Conservation (phyloP, 148 eudicot species). For the Gaultheria prostrata region DNA sequence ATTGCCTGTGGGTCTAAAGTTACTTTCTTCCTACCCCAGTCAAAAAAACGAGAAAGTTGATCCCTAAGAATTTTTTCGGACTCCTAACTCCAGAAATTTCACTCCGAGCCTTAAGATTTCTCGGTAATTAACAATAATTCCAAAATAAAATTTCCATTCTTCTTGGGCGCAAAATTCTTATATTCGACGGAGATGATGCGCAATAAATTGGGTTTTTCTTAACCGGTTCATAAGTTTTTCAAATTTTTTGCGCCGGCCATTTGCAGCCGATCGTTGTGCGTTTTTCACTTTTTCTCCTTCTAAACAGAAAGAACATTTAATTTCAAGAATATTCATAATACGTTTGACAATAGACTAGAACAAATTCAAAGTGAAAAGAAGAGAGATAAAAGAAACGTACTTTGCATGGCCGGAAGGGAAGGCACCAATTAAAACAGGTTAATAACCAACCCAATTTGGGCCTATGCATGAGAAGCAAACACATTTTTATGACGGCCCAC, state of each 20-base stretch:
- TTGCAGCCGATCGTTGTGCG: neutral
- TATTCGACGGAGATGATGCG: neutral
- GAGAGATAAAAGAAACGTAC: neutral
- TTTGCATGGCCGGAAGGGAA: neutral
- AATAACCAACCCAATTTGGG: neutral
- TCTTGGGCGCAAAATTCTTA: neutral
- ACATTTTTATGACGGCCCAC: neutral
- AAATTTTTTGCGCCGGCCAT: too few relatives aligned
- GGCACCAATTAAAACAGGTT: neutral
- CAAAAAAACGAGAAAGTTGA: too few relatives aligned
- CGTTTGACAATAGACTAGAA: too few relatives aligned
- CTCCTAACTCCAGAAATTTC: too few relatives aligned
- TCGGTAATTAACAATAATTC: too few relatives aligned
- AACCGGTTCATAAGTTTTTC: neutral
- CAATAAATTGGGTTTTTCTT: neutral
- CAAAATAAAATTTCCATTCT: neutral
- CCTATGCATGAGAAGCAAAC: neutral
- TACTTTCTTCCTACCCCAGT: too few relatives aligned
- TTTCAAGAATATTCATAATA: too few relatives aligned
- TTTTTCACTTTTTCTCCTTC: too few relatives aligned
- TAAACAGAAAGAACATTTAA: too few relatives aligned
- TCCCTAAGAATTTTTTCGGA: too few relatives aligned
- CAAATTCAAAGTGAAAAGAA: neutral
- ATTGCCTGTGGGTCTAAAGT: too few relatives aligned
- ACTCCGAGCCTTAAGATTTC: too few relatives aligned